These are phyloP conservation scores for Sugiyamaella novakii DNA, from an alignment of 1,139 yeast species.

Conservation along the genomic window DNA sequence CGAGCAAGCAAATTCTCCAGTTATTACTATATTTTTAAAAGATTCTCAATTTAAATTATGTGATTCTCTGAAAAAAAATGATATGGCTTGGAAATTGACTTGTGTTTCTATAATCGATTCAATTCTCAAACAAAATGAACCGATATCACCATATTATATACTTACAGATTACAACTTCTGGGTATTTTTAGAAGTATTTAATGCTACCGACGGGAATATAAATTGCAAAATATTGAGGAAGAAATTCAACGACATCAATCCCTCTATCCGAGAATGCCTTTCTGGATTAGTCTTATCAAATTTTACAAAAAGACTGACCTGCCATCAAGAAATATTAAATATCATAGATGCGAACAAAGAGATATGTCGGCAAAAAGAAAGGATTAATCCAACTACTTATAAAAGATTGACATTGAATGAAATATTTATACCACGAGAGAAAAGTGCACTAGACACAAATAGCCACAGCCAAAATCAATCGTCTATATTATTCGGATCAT, in stretches of 20 bases:
- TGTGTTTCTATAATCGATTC: constrained; percentile 13
- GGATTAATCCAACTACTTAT: constrained; percentile 1
- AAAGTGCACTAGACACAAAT: too few species aligned
- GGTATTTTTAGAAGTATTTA: constrained; percentile 26
- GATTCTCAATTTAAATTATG: neutral
- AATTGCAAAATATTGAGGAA: constrained; percentile 19
- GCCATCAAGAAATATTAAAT: neutral
- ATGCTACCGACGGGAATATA: constrained; percentile 5
- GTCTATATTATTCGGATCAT: constrained; percentile 1
- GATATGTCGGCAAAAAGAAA: constrained; percentile 2
- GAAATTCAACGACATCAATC: constrained; percentile 17
- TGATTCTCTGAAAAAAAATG: constrained; percentile 4
- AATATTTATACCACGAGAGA: neutral
- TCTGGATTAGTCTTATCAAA: constrained; percentile 18
- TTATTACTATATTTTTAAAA: constrained; percentile 1
- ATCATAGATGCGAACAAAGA: constrained; percentile 6
- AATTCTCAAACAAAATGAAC: neutral
- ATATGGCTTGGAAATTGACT: constrained; percentile 4
- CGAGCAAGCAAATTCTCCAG: neutral
- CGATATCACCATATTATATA: constrained; percentile 15
- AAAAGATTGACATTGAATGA: constrained; percentile 7
- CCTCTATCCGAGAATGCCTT: constrained; percentile 25
- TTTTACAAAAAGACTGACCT: constrained; percentile 2
- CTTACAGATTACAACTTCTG: constrained; percentile 32
- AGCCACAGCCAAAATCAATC: neutral